phyloP scores from a whole-genome alignment of 148 eudicot genomes.

The Rhododendron simsii region DNA sequence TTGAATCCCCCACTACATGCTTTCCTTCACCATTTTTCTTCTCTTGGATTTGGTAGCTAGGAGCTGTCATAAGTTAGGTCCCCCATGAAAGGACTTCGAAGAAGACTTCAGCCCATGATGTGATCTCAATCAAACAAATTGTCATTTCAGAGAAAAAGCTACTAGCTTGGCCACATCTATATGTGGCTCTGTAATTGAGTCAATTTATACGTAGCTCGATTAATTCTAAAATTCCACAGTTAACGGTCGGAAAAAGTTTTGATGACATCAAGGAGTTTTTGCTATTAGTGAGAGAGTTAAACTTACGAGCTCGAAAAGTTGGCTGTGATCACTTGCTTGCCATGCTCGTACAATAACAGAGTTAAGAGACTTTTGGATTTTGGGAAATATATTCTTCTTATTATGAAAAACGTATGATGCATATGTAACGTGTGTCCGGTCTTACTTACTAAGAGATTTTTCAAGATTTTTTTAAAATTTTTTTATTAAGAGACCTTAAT shows the following conservation, averaged over 20 bases:
- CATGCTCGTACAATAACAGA: too few species aligned
- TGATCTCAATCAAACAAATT: background rate
- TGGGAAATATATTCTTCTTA: too few species aligned
- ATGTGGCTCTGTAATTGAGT: background rate
- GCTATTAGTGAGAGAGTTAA: background rate
- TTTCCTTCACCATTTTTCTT: background rate
- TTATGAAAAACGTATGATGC: too few species aligned
- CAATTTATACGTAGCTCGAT: background rate
- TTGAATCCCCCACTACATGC: background rate
- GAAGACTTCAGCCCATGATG: constrained; percentile 10
- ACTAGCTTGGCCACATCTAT: background rate
- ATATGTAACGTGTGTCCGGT: background rate
- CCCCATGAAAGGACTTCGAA: constrained; percentile 6
- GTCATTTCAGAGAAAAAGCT: background rate
- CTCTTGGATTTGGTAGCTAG: constrained; percentile 4
- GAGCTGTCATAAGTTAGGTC: background rate
- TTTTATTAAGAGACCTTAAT: background rate
- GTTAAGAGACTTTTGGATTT: background rate
- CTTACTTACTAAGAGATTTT: background rate
- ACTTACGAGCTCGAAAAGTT: background rate
- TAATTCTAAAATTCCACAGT: too few species aligned
- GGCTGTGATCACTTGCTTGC: background rate
- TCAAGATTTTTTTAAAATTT: too few species aligned
- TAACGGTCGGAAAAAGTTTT: too few species aligned
- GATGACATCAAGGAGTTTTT: background rate